Conservation (phyloP, 108 stramenopile genomes). For the Nitzschia inconspicua region DNA sequence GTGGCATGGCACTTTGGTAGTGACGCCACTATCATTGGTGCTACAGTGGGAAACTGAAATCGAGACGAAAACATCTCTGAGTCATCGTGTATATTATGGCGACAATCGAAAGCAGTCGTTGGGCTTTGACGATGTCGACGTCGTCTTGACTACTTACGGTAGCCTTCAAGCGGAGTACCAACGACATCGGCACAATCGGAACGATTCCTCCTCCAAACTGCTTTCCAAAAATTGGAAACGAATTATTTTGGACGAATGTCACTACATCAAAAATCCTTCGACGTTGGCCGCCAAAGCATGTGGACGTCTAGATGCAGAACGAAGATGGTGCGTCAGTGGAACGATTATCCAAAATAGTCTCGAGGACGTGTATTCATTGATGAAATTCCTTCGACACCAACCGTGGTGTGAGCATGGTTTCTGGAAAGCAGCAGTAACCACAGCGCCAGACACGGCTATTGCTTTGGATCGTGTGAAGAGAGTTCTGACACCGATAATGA, state of each 20-base stretch:
- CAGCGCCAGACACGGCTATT: slow-evolving; percentile 12
- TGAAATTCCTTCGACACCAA: slow-evolving; percentile 80
- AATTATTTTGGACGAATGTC: slow-evolving; percentile 82
- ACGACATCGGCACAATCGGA: neutral
- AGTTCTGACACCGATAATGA: slow-evolving; percentile 65
- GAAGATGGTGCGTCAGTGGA: slow-evolving; percentile 79
- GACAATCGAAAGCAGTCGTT: slow-evolving; percentile 18
- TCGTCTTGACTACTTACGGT: slow-evolving; percentile 78
- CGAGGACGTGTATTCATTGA: slow-evolving; percentile 69
- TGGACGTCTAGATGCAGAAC: slow-evolving; percentile 54
- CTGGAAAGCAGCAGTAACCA: slow-evolving; percentile 66
- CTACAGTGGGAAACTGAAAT: slow-evolving; percentile 86
- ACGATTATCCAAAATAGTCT: slow-evolving; percentile 86
- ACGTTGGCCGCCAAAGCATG: slow-evolving; percentile 72
- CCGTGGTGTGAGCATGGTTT: slow-evolving; percentile 75
- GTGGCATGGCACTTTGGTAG: slow-evolving; percentile 55
- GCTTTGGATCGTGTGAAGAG: slow-evolving; percentile 71
- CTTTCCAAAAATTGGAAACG: slow-evolving; percentile 47
- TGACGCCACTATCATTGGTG: slow-evolving; percentile 73
- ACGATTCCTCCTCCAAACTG: neutral
- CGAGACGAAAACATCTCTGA: slow-evolving; percentile 64
- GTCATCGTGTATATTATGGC: slow-evolving; percentile 60
- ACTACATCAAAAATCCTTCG: slow-evolving; percentile 69
- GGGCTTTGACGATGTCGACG: slow-evolving; percentile 57
- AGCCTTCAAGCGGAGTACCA: slow-evolving; percentile 24